A percentile compares a stretch with the other conserved stretches of the same genome.
Conservation (phyloP, 208 protist genomes). For the Strigomonas oncopelti region DNA sequence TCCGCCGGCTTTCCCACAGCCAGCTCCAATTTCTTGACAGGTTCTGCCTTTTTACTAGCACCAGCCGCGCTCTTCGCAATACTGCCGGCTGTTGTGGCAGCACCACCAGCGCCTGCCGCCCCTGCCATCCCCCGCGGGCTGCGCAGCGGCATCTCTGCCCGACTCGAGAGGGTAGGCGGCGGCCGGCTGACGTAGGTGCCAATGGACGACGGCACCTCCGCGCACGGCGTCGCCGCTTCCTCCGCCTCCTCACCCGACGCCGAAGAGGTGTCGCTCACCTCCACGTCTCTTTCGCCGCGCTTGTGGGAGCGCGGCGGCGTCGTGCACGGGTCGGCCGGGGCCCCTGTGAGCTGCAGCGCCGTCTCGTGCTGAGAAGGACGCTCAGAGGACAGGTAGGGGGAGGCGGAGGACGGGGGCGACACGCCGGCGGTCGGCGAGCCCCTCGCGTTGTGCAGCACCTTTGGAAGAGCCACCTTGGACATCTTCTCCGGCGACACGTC, state of each 20-base stretch:
- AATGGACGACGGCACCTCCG: slow-evolving; percentile 6
- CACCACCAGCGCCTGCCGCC: no score
- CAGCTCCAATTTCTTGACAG: background rate
- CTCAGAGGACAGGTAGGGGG: background rate
- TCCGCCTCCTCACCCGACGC: background rate
- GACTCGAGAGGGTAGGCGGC: background rate
- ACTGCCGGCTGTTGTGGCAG: no score
- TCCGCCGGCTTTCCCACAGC: background rate
- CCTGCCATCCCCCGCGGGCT: background rate
- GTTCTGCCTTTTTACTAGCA: background rate
- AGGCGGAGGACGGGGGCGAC: background rate
- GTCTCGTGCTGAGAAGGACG: background rate
- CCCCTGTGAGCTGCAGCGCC: no score
- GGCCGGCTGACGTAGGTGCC: slow-evolving; percentile 1
- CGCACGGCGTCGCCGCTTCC: slow-evolving; percentile 4
- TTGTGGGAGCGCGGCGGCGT: background rate
- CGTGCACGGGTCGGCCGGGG: background rate
- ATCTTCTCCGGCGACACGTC: background rate
- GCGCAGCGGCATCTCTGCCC: background rate
- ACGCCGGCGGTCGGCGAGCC: background rate
- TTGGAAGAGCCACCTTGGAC: background rate
- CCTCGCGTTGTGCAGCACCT: background rate
- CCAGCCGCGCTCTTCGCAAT: no score
- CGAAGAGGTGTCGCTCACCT: background rate
- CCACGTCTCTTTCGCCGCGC: background rate